Base-by-base conservation (phyloP, 768 basidiomycete genomes). In the Amanita pseudoporphyria region DNA sequence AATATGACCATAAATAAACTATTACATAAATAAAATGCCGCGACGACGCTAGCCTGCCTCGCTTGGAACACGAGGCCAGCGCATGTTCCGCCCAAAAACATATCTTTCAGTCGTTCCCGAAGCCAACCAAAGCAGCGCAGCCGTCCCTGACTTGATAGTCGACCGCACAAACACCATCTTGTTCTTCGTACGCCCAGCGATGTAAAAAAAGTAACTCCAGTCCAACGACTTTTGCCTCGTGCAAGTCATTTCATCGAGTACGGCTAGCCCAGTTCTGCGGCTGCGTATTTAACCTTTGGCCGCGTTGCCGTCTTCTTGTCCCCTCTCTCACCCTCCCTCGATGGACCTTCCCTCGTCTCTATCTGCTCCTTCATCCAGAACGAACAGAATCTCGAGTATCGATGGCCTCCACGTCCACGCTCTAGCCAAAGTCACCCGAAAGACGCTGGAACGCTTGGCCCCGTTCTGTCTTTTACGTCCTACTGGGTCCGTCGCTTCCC, bases 231-330 rank as follows among this genome's bases (percentile, higher is more conserved):
- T 19, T n/a, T 31, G n/a, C 21, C 9, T 30, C 30, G n/a, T 38
- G 32, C 12, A 12, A 37, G 13, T 48, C 37, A 14, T 40, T 32
- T 4, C 26, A 30, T 40, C 45, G 32, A 37, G 32, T 21, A 43
- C 63, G 68, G 9, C 60, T 70, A n/a, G 64, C 63, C 2, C 67
- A 67, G 9, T 70, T 67, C 48, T 62, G 59, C 63, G 63, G 67
- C 57, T 45, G 58, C 54, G 33, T 52, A 31, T 24, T 6, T 52
- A 13, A 42, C 19, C 24, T 22, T 24, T 28, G 39, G 16, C 26
- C 12, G 19, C 31, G 18, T 18, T 16, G 5, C 16, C 7, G 3
- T 22, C 14, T 18, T 33, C 9, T 26, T 18, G 37, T 36, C 22
- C 28, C 46, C 19, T 33, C 35, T 1, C 33, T 6, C 30, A 31